These are phyloP conservation scores for Phytophthora brassicae DNA, from an alignment of 352 stramenopile species.

Conservation along the genomic window DNA sequence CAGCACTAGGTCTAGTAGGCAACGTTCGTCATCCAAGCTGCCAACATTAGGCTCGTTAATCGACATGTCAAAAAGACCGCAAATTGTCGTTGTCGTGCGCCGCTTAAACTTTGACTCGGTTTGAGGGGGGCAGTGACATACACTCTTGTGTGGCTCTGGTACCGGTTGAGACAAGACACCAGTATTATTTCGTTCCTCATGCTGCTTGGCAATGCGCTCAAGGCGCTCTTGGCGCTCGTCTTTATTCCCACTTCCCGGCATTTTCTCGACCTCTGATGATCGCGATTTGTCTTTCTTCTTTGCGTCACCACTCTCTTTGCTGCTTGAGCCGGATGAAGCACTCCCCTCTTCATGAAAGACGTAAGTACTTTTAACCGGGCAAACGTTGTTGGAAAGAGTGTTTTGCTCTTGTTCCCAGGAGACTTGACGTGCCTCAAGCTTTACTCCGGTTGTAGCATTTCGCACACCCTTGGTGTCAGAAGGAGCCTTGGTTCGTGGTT, in stretches of 20 bases:
- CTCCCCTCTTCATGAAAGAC: slow-evolving; percentile 67
- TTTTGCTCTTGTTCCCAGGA: slow-evolving; percentile 61
- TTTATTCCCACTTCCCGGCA: slow-evolving; percentile 61
- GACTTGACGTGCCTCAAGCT: slow-evolving; percentile 57
- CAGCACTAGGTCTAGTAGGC: slow-evolving; percentile 76
- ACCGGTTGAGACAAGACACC: slow-evolving; percentile 20
- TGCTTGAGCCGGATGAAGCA: slow-evolving; percentile 1
- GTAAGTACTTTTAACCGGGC: slow-evolving; percentile 65
- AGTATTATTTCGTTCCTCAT: slow-evolving; percentile 72
- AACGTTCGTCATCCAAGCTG: slow-evolving; percentile 77
- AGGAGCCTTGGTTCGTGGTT: slow-evolving; percentile 28
- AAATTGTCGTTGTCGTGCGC: slow-evolving; percentile 47
- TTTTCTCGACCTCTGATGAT: slow-evolving; percentile 61
- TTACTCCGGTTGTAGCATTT: slow-evolving; percentile 1
- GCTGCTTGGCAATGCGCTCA: slow-evolving; percentile 57
- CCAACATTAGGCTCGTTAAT: slow-evolving; percentile 72
- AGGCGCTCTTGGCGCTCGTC: slow-evolving; percentile 73
- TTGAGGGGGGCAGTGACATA: slow-evolving; percentile 31
- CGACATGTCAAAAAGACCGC: slow-evolving; percentile 80
- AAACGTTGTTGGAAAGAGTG: slow-evolving; percentile 72
- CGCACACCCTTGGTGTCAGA: slow-evolving; percentile 30
- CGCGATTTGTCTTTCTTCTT: slow-evolving; percentile 60
- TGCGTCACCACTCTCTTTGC: slow-evolving; percentile 28
- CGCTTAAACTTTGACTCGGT: slow-evolving; percentile 40
- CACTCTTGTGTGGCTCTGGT: slow-evolving; percentile 26